A percentile compares a stretch with the other conserved stretches of the same genome.
Evolutionary conservation across 140 eudicot species (phyloP).

Genomic region (Flaveria floridana): DNA sequence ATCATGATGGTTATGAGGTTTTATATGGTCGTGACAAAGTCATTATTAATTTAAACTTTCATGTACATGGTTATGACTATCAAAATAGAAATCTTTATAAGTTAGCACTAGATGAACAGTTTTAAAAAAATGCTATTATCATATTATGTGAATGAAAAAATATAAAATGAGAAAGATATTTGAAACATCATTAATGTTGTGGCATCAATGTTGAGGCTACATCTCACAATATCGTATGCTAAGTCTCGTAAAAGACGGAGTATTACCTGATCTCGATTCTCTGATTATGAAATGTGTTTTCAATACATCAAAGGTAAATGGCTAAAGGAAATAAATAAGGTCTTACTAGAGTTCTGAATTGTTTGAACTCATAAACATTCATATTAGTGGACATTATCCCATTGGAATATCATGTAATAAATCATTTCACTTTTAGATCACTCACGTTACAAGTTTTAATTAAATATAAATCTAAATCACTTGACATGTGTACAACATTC

Average conservation of each 20-base stretch:
- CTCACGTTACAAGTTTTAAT: too few species aligned
- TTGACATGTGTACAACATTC: too few species aligned
- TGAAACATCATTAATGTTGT: neutral
- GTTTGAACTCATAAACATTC: too few species aligned
- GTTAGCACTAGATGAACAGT: neutral
- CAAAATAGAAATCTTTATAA: neutral
- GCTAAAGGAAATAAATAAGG: too few species aligned
- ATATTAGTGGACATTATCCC: too few species aligned
- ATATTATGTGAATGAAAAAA: neutral
- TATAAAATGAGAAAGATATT: neutral
- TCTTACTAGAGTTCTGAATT: too few species aligned
- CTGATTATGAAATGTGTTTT: too few species aligned
- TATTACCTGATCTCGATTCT: neutral
- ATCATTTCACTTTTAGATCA: too few species aligned
- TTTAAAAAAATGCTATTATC: neutral
- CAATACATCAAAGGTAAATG: too few species aligned
- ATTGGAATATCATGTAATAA: too few species aligned
- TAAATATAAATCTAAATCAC: too few species aligned
- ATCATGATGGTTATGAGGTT: neutral
- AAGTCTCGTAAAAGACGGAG: neutral
- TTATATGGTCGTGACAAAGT: neutral
- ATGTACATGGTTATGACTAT: neutral
- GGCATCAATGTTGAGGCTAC: neutral
- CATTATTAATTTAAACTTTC: neutral
- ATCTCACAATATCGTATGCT: neutral